Evolutionary conservation across 2,329 filamentous ascomycete species (phyloP).

Genomic region (Xylaria sp.): DNA sequence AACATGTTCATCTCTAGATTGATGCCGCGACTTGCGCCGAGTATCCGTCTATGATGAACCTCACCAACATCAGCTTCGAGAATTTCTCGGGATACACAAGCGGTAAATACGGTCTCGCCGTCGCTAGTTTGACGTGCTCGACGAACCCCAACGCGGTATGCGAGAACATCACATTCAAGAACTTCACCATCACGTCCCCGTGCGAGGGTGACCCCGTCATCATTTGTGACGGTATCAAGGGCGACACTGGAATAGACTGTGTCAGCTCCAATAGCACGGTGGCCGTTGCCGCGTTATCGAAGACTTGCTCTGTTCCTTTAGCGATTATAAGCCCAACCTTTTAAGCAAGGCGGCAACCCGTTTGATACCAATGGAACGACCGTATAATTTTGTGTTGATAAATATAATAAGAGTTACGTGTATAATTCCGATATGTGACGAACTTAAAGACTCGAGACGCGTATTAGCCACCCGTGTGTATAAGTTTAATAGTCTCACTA

Average conservation of each 20-base stretch:
- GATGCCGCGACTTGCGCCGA: constrained; percentile 60
- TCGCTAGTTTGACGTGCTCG: constrained; percentile 66
- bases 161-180: constrained; percentile 63
- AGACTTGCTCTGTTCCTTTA: constrained; percentile 49
- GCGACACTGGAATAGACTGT: constrained; percentile 51
- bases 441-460: not conserved
- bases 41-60: constrained; percentile 67
- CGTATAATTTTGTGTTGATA: constrained; percentile 7
- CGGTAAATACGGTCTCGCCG: constrained; percentile 64
- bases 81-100: constrained; percentile 68
- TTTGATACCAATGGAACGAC: not conserved
- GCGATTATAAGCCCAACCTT: constrained; percentile 40
- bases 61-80: constrained; percentile 68
- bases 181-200: constrained; percentile 66
- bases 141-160: constrained; percentile 65
- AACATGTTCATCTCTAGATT: constrained; percentile 44
- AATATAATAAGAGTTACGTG: not conserved
- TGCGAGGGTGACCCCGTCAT: constrained; percentile 56
- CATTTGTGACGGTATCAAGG: constrained; percentile 61
- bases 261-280: constrained; percentile 52
- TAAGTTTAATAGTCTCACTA: not conserved
- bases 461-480: not conserved
- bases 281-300: constrained; percentile 49
- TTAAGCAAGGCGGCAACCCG: not conserved
- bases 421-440: not conserved